Base-by-base conservation (phyloP, 352 stramenopile genomes). In the Phytophthora ohioensis region DNA sequence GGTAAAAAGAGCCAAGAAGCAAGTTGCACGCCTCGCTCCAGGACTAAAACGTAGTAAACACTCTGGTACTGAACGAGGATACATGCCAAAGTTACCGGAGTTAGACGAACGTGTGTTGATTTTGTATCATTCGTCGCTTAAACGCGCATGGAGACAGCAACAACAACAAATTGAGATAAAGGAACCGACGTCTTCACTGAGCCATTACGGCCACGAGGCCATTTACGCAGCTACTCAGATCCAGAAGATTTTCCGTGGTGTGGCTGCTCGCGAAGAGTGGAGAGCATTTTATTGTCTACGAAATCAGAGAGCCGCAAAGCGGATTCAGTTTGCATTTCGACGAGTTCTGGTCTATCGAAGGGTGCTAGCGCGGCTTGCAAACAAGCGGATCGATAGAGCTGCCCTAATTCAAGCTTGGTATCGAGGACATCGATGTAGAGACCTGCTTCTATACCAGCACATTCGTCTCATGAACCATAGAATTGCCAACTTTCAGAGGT, bases 61-160 rank as follows among this genome's bases (percentile, higher is more conserved):
- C 4, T 12, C 10, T n/a, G 42, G 34, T 9, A 10, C 73, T 30
- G 27, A 17, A 13, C 34, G 30, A 41, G 38, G 35, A 15, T 69
- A 58, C 38, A 31, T 35, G 9, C 41, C 54, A 1, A 53, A 32
- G 15, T 54, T 85, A 11, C 76, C 76, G 10, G 59, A 65, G 0
- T 59, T 93, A 45, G 83, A 93, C 21, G 80, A 91, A 62, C 81
- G 80, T 2, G 74, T 93, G 35, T 45, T 93, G 30, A 79, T 91
- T 43, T 48, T 93, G 34, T 91, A 85, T 36, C 83, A 87, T 41
- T 91, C 85, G 9, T 78, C 81, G 3, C 74, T 92, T 36, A 80
- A 81, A 57, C 79, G 58, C 0, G 57, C 74, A 12, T 78, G 71
- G 72, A 66, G 64, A n/a, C 52, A 43, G 36, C 66, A 73, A 11